Percentiles rank a stretch among this genome's conserved stretches.
Conservation (phyloP, 192 early-diverging fungal species). For the Entomortierella lignicola region DNA sequence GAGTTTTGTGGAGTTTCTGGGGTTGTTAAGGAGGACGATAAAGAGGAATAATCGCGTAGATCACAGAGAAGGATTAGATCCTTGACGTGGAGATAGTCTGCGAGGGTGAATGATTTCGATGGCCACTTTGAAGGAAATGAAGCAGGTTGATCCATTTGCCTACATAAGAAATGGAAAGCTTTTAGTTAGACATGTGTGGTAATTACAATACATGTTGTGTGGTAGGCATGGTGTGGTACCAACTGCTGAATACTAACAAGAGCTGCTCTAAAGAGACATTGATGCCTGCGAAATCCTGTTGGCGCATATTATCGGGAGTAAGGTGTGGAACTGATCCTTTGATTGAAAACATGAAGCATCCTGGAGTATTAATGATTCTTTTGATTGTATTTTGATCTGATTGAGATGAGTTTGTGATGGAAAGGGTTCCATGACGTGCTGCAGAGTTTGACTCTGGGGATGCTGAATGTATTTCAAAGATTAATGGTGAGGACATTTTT, state of each 20-base stretch:
- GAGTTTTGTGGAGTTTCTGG: background rate
- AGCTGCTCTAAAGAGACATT: slow-evolving; percentile 63
- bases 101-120: slow-evolving; percentile 11
- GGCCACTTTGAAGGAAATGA: slow-evolving; percentile 32
- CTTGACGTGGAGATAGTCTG: slow-evolving; percentile 58
- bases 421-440: slow-evolving; percentile 19
- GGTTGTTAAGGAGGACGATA: background rate
- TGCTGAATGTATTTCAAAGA: slow-evolving; percentile 7
- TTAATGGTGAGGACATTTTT: slow-evolving; percentile 6
- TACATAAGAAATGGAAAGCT: background rate
- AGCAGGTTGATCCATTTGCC: slow-evolving; percentile 31
- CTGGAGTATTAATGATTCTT: slow-evolving; percentile 60
- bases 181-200: too few relatives aligned
- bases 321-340: slow-evolving; percentile 68
- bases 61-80: slow-evolving; percentile 61
- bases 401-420: background rate
- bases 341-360: slow-evolving; percentile 61
- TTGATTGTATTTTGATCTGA: slow-evolving; percentile 5
- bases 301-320: slow-evolving; percentile 60
- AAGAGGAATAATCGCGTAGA: slow-evolving; percentile 56
- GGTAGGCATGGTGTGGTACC: too few relatives aligned
- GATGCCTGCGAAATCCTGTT: slow-evolving; percentile 55
- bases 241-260: slow-evolving; percentile 44
- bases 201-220: too few relatives aligned
- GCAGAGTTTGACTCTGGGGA: background rate